These are phyloP conservation scores for Boletus sensibilis DNA, from an alignment of 768 basidiomycete species.

Conservation along the genomic window DNA sequence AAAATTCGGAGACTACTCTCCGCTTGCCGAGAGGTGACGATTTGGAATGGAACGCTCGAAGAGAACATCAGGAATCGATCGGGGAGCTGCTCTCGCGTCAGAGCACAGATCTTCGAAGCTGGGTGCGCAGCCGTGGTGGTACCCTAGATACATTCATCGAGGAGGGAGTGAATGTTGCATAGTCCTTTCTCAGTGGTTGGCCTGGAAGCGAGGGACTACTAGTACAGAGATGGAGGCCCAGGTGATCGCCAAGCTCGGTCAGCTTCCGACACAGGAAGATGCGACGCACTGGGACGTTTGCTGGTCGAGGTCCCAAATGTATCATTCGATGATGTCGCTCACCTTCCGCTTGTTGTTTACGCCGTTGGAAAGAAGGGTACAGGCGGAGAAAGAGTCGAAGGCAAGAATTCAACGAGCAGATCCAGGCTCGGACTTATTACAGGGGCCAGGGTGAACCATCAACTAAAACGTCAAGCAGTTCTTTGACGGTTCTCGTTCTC, in stretches of 20 bases:
- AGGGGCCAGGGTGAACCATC: neutral
- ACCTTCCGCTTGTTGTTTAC: neutral
- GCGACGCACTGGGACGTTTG: constrained; percentile 3
- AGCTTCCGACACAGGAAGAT: constrained; percentile 2
- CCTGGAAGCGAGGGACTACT: neutral
- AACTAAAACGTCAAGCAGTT: neutral
- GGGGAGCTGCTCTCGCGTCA: accelerated
- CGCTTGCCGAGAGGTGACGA: neutral
- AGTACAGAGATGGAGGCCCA: neutral
- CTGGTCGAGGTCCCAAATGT: constrained; percentile 1
- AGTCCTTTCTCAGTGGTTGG: neutral
- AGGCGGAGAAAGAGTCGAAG: neutral
- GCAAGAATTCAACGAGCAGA: neutral
- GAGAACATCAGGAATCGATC: neutral
- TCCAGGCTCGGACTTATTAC: neutral
- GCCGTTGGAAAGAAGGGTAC: neutral
- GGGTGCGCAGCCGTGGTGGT: neutral
- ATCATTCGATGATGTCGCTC: neutral
- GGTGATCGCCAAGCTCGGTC: constrained; percentile 1
- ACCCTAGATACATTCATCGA: neutral
- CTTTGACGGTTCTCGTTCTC: neutral
- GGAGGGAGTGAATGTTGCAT: neutral
- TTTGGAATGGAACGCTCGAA: neutral
- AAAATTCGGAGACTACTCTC: constrained; percentile 1
- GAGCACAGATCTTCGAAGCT: neutral